Conservation (phyloP, 2,329 filamentous ascomycete genomes). For the Fusarium tjaetaba region DNA sequence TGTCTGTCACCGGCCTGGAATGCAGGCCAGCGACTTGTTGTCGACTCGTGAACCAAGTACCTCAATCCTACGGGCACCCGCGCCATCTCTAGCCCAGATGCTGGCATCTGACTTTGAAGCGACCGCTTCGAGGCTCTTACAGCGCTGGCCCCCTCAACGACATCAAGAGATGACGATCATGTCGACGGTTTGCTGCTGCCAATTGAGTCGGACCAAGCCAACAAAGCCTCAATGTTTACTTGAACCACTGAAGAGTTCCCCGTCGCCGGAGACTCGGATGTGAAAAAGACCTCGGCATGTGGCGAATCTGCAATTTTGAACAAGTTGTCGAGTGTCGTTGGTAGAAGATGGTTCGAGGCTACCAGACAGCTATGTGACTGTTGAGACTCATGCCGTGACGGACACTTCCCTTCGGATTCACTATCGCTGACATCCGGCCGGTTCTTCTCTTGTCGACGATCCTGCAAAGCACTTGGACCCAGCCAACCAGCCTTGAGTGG, state of each 20-base stretch:
- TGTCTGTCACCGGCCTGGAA: fast-evolving
- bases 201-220: not conserved
- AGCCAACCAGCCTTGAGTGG: not conserved
- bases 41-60: not conserved
- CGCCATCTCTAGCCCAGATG: not conserved
- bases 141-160: no score
- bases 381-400: not conserved
- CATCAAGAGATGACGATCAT: not conserved
- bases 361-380: not conserved
- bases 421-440: not conserved
- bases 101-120: not conserved
- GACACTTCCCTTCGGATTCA: not conserved
- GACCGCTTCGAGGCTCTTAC: not conserved
- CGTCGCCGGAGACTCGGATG: not conserved
- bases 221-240: not conserved
- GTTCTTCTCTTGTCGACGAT: no score
- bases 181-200: not conserved
- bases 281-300: not conserved
- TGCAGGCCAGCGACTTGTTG: not conserved
- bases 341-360: not conserved
- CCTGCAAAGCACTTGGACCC: no score
- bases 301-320: not conserved
- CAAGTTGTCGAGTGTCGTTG: not conserved
- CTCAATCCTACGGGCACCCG: fast-evolving
- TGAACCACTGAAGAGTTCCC: not conserved